Conservation (phyloP, 805 yeast species). For the Metschnikowia rubicola region DNA sequence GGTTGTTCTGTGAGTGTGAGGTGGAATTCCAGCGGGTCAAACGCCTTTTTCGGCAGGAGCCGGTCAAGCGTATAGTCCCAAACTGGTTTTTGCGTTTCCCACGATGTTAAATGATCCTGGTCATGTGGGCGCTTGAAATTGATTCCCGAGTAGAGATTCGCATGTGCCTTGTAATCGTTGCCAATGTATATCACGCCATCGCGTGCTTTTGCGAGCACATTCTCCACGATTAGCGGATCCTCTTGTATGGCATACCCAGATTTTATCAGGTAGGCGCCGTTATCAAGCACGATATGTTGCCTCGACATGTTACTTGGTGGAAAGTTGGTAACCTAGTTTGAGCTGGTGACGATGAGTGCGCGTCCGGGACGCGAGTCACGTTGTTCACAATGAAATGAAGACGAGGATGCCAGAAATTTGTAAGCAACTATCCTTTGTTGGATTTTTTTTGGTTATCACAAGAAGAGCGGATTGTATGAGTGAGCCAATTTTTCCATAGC, state of each 20-base stretch:
- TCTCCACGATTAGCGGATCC: conserved; percentile 53
- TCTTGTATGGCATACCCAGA: conserved; percentile 29
- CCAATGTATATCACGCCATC: conserved; percentile 76
- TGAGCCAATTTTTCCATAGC: no score
- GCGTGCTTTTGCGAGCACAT: conserved; percentile 68
- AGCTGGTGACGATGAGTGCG: no score
- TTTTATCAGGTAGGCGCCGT: conserved; percentile 84
- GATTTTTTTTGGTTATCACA: no score
- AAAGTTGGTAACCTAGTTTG: background rate
- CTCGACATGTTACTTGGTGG: conserved; percentile 1
- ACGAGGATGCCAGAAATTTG: no score
- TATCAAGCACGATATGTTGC: conserved; percentile 63
- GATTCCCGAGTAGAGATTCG: conserved; percentile 73
- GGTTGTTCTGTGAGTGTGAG: conserved; percentile 78
- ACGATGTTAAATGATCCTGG: conserved; percentile 81
- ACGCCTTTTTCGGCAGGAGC: conserved; percentile 35
- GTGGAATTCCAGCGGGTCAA: conserved; percentile 49
- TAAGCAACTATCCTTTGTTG: no score
- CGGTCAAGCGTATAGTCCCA: conserved; percentile 76
- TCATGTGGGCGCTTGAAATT: conserved; percentile 79
- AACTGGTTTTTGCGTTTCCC: conserved; percentile 85
- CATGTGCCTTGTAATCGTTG: conserved; percentile 53
- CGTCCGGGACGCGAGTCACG: no score
- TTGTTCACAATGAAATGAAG: no score
- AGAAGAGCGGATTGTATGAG: no score